These are phyloP conservation scores for Phytophthora podocarpi DNA, from an alignment of 352 stramenopile genomes.

Conservation along the genomic window DNA sequence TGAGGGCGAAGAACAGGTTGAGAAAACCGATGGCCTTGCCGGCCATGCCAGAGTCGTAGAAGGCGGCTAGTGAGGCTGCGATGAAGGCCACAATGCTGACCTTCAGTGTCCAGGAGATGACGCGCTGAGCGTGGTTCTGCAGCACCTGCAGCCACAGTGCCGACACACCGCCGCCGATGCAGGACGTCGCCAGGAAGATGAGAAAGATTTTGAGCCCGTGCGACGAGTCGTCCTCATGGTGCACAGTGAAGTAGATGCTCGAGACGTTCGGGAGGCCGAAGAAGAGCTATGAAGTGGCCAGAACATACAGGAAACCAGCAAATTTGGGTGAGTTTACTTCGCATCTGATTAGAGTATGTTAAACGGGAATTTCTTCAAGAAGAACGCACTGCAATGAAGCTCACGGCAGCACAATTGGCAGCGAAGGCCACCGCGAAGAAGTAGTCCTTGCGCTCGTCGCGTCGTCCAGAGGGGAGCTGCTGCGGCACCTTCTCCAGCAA, in stretches of 20 bases:
- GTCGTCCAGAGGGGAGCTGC: slow-evolving; percentile 26
- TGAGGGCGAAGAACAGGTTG: slow-evolving; percentile 79
- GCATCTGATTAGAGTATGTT: slow-evolving; percentile 34
- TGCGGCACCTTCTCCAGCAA: slow-evolving; percentile 65
- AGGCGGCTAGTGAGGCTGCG: slow-evolving; percentile 53
- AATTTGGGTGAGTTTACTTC: slow-evolving; percentile 2
- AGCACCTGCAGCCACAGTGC: slow-evolving; percentile 77
- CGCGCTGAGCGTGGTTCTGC: slow-evolving; percentile 69
- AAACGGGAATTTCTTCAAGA: too few relatives aligned
- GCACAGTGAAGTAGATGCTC: slow-evolving; percentile 81
- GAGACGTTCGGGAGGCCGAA: slow-evolving; percentile 78
- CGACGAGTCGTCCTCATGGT: slow-evolving; percentile 59
- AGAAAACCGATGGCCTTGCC: slow-evolving; percentile 84
- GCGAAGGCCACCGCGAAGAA: slow-evolving; percentile 71
- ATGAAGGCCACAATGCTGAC: slow-evolving; percentile 63
- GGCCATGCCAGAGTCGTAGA: slow-evolving; percentile 72
- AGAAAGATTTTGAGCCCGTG: slow-evolving; percentile 78
- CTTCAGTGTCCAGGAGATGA: slow-evolving; percentile 78
- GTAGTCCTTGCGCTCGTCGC: slow-evolving; percentile 67
- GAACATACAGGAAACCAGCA: neutral
- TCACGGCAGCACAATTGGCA: slow-evolving; percentile 59
- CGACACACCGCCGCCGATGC: slow-evolving; percentile 69
- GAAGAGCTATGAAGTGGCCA: slow-evolving; percentile 47
- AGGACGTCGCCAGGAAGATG: slow-evolving; percentile 69
- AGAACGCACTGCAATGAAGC: slow-evolving; percentile 59